Conservation (phyloP, 495 filamentous ascomycete species). For the Lasiosphaeriaceae sp. region DNA sequence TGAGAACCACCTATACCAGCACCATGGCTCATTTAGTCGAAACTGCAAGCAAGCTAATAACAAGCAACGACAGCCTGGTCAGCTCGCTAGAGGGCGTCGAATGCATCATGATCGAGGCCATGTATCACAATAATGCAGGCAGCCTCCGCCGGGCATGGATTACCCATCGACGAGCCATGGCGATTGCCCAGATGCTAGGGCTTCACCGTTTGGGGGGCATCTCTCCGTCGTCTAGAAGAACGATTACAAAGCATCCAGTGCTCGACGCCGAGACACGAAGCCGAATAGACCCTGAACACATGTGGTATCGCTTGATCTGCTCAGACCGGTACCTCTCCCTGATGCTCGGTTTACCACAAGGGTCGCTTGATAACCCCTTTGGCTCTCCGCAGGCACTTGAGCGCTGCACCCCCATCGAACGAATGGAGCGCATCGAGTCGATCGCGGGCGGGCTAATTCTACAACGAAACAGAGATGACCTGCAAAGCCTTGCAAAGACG, state of each 20-base stretch:
- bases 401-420: constrained; percentile 18
- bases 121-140: constrained; percentile 43
- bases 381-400: constrained; percentile 13
- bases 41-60: constrained; percentile 37
- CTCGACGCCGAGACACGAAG: constrained; percentile 9
- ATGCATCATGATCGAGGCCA: constrained; percentile 45
- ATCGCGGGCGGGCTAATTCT: constrained; percentile 28
- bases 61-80: constrained; percentile 42
- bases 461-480: constrained; percentile 27
- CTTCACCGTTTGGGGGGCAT: constrained; percentile 29
- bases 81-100: constrained; percentile 45
- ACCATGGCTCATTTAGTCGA: constrained; percentile 30
- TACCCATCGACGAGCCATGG: constrained; percentile 39
- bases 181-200: constrained; percentile 39
- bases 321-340: constrained; percentile 27
- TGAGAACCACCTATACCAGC: constrained; percentile 4
- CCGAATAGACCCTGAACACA: constrained; percentile 13
- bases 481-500: constrained; percentile 19
- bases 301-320: constrained; percentile 35
- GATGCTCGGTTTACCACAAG: constrained; percentile 30
- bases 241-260: not conserved
- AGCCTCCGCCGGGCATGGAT: constrained; percentile 45
- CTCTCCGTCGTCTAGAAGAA: too few relatives aligned
- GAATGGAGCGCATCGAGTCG: constrained; percentile 30
- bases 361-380: constrained; percentile 18